These are phyloP conservation scores for Tetragonia tetragonoides DNA, from an alignment of 148 eudicot genomes.

Conservation along the genomic window DNA sequence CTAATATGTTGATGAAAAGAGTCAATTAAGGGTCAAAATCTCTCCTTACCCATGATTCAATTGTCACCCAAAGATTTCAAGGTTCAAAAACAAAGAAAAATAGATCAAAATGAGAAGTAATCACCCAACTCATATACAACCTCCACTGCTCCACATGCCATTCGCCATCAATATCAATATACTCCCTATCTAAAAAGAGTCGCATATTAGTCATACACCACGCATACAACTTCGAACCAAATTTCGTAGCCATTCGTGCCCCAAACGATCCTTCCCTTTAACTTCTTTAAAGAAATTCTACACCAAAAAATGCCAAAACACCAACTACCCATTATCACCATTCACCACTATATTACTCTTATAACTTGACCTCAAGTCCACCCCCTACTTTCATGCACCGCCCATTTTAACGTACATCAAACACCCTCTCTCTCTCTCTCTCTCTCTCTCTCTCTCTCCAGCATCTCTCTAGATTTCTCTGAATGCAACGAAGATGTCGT, in stretches of 20 bases:
- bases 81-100: background rate
- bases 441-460: background rate
- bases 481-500: constrained; percentile 23
- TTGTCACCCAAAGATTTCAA: too few relatives aligned
- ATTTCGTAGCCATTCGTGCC: background rate
- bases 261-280: constrained; percentile 25
- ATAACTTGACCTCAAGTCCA: constrained; percentile 17
- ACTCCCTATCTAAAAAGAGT: background rate
- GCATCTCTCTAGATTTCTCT: background rate
- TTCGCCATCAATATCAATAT: background rate
- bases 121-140: background rate
- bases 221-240: constrained; percentile 11
- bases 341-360: constrained; percentile 10
- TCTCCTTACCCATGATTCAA: too few relatives aligned
- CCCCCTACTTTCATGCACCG: constrained; percentile 8
- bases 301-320: constrained; percentile 18
- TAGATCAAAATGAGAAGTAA: background rate
- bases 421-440: background rate
- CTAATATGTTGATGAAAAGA: too few relatives aligned
- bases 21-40: too few relatives aligned
- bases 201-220: background rate
- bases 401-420: constrained; percentile 8
- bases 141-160: constrained; percentile 6
- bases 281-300: constrained; percentile 15
- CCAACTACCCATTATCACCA: constrained; percentile 7